Conservation (phyloP, 2,329 filamentous ascomycete species). For the Nannizziopsis barbatae region DNA sequence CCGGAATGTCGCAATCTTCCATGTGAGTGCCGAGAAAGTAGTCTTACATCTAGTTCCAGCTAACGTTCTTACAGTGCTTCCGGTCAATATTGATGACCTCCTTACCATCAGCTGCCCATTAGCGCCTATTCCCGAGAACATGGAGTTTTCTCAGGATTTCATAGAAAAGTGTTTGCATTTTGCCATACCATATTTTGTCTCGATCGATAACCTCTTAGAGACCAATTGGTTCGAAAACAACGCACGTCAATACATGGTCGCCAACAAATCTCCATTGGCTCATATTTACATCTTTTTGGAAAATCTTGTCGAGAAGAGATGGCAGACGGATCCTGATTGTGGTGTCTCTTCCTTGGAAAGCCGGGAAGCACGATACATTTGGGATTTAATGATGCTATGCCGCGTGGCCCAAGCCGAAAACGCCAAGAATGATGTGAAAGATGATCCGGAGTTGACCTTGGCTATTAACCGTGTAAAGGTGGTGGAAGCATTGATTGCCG, state of each 20-base stretch:
- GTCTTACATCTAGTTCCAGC: background rate
- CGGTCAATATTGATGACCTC: slow-evolving; percentile 63
- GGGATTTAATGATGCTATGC: slow-evolving; percentile 47
- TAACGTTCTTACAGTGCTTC: slow-evolving; percentile 40
- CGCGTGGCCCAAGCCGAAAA: slow-evolving; percentile 29
- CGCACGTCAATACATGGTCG: slow-evolving; percentile 43
- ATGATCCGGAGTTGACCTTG: slow-evolving; percentile 50
- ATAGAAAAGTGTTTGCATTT: slow-evolving; percentile 60
- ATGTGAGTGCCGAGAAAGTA: slow-evolving; percentile 4
- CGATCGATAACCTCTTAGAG: slow-evolving; percentile 66
- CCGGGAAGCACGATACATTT: slow-evolving; percentile 50
- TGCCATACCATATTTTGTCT: slow-evolving; percentile 64
- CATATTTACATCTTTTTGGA: slow-evolving; percentile 56
- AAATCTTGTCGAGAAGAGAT: slow-evolving; percentile 32
- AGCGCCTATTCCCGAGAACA: slow-evolving; percentile 45
- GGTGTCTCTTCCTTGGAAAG: slow-evolving; percentile 35
- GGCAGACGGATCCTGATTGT: slow-evolving; percentile 27
- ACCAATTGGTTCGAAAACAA: slow-evolving; percentile 64
- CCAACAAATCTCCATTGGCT: slow-evolving; percentile 50
- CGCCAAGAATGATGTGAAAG: slow-evolving; percentile 23
- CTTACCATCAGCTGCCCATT: slow-evolving; percentile 52
- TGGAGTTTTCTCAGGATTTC: slow-evolving; percentile 34
- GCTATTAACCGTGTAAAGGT: slow-evolving; percentile 61
- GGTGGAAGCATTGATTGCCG: slow-evolving; percentile 65
- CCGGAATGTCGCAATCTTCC: slow-evolving; percentile 10